Percentiles rank a stretch among this genome's conserved stretches.
Conservation (phyloP, 2,329 filamentous ascomycete genomes). For the Talaromyces sp. region DNA sequence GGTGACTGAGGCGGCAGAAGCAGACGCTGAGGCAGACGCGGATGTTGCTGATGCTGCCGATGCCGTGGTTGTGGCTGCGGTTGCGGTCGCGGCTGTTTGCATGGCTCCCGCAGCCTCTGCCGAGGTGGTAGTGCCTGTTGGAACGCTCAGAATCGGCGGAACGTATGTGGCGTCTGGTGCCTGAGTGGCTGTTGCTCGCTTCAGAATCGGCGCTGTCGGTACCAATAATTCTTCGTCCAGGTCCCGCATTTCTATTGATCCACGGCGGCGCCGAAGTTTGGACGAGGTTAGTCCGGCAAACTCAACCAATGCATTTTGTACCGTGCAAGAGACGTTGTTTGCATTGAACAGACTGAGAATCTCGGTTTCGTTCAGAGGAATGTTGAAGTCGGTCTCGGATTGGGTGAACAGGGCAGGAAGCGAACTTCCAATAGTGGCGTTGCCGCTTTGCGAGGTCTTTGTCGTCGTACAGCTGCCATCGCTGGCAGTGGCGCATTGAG, state of each 20-base stretch:
- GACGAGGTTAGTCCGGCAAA: constrained; percentile 61
- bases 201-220: not conserved
- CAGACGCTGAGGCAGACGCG: constrained; percentile 22
- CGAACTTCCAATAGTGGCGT: constrained; percentile 78
- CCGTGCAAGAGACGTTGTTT: constrained; percentile 73
- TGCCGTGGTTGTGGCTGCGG: not conserved
- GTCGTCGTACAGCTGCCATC: constrained; percentile 58
- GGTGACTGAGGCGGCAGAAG: constrained; percentile 13
- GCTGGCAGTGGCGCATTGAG: constrained; percentile 52
- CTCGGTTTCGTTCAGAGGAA: constrained; percentile 68
- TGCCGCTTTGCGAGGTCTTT: constrained; percentile 45
- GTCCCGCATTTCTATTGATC: not conserved
- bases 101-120: not conserved
- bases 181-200: not conserved
- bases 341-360: constrained; percentile 75
- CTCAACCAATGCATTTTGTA: constrained; percentile 83
- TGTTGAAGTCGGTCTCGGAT: constrained; percentile 67
- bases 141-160: constrained; percentile 18
- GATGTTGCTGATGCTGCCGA: constrained; percentile 2
- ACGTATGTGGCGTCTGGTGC: not conserved
- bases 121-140: not conserved
- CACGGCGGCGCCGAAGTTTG: constrained; percentile 28
- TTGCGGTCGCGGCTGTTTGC: not conserved
- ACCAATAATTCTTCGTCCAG: not conserved
- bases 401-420: constrained; percentile 71